Percentiles rank a stretch among this genome's conserved stretches.
phyloP scores from a whole-genome alignment of 345 rosid genomes.

The Erysimum cheiranthoides region DNA sequence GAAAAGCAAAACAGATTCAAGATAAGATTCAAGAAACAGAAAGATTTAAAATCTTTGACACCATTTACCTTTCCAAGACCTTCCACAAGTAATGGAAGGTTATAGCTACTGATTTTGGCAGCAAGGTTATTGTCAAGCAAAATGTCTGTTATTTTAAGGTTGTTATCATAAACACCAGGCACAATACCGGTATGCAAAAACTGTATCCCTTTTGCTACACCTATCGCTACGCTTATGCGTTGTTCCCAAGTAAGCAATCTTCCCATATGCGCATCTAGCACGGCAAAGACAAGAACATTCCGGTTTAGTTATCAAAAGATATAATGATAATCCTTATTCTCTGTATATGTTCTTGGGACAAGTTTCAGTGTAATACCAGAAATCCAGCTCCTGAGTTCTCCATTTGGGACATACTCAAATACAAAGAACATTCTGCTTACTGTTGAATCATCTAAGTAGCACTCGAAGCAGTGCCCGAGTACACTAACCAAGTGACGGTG shows the following conservation, averaged over 20 bases:
- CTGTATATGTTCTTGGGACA: constrained; percentile 13
- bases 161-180: constrained; percentile 81
- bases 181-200: constrained; percentile 92
- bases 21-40: constrained; percentile 24
- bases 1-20: constrained; percentile 27
- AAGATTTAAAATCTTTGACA: neutral
- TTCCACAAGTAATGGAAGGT: constrained; percentile 77
- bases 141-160: constrained; percentile 81
- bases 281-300: constrained; percentile 9
- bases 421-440: constrained; percentile 92
- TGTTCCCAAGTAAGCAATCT: constrained; percentile 75
- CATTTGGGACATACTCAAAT: constrained; percentile 89
- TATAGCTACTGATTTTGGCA: constrained; percentile 86
- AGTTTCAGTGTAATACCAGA: constrained; percentile 60
- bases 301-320: neutral
- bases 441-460: constrained; percentile 90
- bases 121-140: constrained; percentile 80
- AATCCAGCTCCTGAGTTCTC: constrained; percentile 85
- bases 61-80: constrained; percentile 61
- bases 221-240: constrained; percentile 83
- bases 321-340: neutral
- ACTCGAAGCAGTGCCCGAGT: constrained; percentile 92
- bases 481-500: constrained; percentile 89
- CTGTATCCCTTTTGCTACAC: constrained; percentile 87
- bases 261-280: constrained; percentile 56